phyloP scores from a whole-genome alignment of 2,329 filamentous ascomycete species.

The Trichoderma lentiforme region DNA sequence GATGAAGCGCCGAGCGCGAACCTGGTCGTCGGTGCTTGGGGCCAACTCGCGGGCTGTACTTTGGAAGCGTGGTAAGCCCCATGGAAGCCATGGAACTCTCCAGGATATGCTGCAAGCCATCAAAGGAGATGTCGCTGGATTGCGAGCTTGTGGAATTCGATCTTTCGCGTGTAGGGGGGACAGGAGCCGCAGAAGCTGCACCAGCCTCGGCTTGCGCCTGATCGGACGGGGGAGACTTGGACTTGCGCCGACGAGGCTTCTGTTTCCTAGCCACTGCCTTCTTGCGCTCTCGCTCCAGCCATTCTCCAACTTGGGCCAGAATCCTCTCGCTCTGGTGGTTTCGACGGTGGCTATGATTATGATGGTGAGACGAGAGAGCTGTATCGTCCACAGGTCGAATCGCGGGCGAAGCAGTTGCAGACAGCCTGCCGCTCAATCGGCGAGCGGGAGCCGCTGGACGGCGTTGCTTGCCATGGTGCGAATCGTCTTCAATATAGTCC shows the following conservation, averaged over 20 bases:
- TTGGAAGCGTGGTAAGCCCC: conserved; percentile 46
- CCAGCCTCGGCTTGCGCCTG: conserved; percentile 23
- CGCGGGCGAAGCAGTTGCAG: conserved; percentile 37
- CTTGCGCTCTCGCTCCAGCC: conserved; percentile 76
- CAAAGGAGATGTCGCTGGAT: conserved; percentile 69
- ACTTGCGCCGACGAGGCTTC: conserved; percentile 41
- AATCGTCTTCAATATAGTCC: conserved; percentile 33
- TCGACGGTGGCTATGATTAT: conserved; percentile 33
- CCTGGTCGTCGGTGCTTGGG: conserved; percentile 40
- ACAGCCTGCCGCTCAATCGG: conserved; percentile 38
- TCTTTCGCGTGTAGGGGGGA: conserved; percentile 30
- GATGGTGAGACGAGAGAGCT: conserved; percentile 21
- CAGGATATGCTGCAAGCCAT: conserved; percentile 76
- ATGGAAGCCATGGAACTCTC: conserved; percentile 60
- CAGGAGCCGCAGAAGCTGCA: neutral
- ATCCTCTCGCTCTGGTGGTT: conserved; percentile 53
- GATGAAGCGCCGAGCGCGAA: conserved; percentile 39
- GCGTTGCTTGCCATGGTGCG: conserved; percentile 30
- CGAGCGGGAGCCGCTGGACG: conserved; percentile 31
- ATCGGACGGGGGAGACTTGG: conserved; percentile 35
- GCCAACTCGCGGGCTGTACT: conserved; percentile 39
- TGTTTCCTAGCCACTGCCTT: conserved; percentile 54
- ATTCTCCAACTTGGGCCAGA: conserved; percentile 72
- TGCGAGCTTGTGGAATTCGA: conserved; percentile 62
- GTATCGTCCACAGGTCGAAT: conserved; percentile 30